Evolutionary conservation across 441 rosid species (phyloP), one percentile per base, ranked within the genome.

Genomic region (Daphne laureola): DNA sequence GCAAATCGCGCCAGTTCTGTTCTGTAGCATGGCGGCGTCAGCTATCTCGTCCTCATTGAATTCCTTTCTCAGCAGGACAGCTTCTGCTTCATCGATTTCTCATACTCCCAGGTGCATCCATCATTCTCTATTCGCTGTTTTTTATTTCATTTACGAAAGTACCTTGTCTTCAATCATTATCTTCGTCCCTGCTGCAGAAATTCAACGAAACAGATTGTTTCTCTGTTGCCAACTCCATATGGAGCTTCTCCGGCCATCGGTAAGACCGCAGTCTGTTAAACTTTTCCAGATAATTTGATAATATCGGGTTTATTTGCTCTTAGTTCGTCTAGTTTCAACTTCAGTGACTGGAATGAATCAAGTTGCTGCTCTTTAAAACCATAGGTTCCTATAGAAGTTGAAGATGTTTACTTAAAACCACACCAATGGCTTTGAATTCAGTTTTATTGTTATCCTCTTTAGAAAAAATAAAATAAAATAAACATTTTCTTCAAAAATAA

Each of bases 201-300:
- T 65, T 63, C 64, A 3, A 31, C 66, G 50, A 78, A 69, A 49
- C 68, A 54, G 12, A 42, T 68, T 36, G 72, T 64, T 43, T 81
- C 85, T 48, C 77, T 77, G 2, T 73, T 81, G 57, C 78, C 75
- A 9, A 57, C 63, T 64, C 77, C 75, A 2, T 70, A 70, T 54
- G 67, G 74, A n/a, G 79, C 72, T 58, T 75, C 73, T 61, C 55
- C 72, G 17, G 51, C 58, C 18, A 59, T 54, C 51, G 83, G 89
- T 79, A 62, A 61, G 54, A 61, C 46, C 17, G 44, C 46, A 15
- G 9, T 44, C 46, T 40, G 4, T 1, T 4, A 16, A 63, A 42
- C 23, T 52, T 31, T 5, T 31, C 38, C 38, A 7, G 38, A 31
- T 21, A 21, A 3, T 21, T n/a, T n/a, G n/a, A 21, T 2, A 4